phyloP scores from a whole-genome alignment of 345 rosid genomes.

The Brassica incana region DNA sequence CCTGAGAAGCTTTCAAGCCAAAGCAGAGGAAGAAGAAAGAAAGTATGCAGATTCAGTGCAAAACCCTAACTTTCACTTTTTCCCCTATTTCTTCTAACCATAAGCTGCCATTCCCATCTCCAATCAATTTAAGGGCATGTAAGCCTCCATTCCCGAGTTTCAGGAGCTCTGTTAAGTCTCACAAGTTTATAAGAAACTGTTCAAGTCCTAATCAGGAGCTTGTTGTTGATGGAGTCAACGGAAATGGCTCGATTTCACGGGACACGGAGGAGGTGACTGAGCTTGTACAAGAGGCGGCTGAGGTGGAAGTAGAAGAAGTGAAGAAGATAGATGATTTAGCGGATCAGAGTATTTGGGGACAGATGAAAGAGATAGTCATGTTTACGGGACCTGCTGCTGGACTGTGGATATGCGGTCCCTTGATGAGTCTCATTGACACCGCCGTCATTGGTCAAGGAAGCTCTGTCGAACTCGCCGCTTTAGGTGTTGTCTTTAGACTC shows the following conservation, averaged over 20 bases:
- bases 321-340: conserved; percentile 45
- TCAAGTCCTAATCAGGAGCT: conserved; percentile 40
- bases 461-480: conserved; percentile 86
- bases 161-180: conserved; percentile 29
- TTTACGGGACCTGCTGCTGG: conserved; percentile 94
- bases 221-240: conserved; percentile 7
- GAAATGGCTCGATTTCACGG: background rate
- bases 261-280: conserved; percentile 11
- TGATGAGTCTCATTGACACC: conserved; percentile 95
- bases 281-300: conserved; percentile 18
- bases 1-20: conserved; percentile 15
- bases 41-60: conserved; percentile 46
- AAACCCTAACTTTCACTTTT: conserved; percentile 33
- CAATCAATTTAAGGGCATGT: conserved; percentile 27
- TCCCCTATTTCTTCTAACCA: conserved; percentile 36
- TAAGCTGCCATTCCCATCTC: conserved; percentile 32
- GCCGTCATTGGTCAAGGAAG: conserved; percentile 92
- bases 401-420: conserved; percentile 88
- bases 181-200: conserved; percentile 34
- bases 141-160: conserved; percentile 24
- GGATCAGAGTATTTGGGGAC: conserved; percentile 70
- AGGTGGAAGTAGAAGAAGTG: conserved; percentile 25
- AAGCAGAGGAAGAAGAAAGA: background rate
- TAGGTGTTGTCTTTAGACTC: conserved; percentile 48
- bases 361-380: conserved; percentile 73